Conservation (phyloP, 495 filamentous ascomycete species). For the Podospora pseudoanserina region DNA sequence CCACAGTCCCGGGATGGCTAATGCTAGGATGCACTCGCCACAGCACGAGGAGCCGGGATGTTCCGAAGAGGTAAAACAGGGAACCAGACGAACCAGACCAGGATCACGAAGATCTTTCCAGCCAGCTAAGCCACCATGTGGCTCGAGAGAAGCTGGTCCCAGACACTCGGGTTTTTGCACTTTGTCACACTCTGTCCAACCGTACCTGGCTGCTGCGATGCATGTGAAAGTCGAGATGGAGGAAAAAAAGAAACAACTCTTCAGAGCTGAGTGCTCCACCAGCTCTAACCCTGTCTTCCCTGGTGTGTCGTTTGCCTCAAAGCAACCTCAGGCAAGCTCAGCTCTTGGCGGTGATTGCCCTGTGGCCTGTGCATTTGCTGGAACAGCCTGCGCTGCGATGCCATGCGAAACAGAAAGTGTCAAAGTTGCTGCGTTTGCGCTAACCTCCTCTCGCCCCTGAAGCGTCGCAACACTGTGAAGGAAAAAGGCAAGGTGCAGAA, state of each 20-base stretch:
- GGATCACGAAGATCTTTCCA: constrained; percentile 4
- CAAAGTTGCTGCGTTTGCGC: not conserved
- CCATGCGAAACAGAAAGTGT: not conserved
- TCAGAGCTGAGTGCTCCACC: not conserved
- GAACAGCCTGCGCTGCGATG: not conserved
- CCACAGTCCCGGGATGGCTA: constrained; percentile 2
- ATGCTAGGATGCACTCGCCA: not conserved
- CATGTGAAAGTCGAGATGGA: not conserved
- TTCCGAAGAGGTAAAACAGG: not conserved
- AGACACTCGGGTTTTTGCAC: constrained; percentile 24
- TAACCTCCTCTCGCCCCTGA: not conserved
- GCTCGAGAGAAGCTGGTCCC: constrained; percentile 20
- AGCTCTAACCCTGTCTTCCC: not conserved
- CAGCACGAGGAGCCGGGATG: not conserved
- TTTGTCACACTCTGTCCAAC: constrained; percentile 3
- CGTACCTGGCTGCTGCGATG: not conserved
- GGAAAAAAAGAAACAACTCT: not conserved
- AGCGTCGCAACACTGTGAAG: not conserved
- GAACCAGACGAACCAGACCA: constrained; percentile 8
- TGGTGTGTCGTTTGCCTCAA: not conserved
- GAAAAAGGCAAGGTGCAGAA: constrained; percentile 1
- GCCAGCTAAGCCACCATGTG: constrained; percentile 19
- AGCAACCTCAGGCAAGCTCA: not conserved
- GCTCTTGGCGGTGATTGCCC: constrained; percentile 4
- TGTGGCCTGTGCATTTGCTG: constrained; percentile 11